Evolutionary conservation across 2,329 filamentous ascomycete species (phyloP), one percentile per base, ranked within the genome.

Genomic region (Chaetomiaceae sp.): DNA sequence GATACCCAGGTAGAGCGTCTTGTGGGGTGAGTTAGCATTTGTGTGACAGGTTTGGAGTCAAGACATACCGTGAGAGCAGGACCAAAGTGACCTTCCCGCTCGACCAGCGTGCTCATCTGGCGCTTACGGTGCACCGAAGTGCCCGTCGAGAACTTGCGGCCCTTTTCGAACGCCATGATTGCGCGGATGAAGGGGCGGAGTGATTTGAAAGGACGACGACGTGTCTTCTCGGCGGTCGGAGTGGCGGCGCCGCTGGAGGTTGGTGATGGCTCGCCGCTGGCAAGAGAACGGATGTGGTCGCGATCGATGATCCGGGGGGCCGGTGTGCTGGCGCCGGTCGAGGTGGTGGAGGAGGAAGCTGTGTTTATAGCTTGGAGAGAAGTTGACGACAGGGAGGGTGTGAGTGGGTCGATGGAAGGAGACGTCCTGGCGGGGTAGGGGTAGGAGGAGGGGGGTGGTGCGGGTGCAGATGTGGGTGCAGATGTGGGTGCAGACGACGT

Each of bases 1-100:
- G 30, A 86, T 77, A 48, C 84, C 84, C 37, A 82, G 66, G 58
- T 78, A 87, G 42, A 86, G 72, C 5, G 76, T 75, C 78, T 82
- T 44, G 3, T 27, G 4, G 2, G n/a, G 8, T 13, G 6, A 31
- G 33, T 51, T 33, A 51, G 43, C 17, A 48, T 34, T n/a, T n/a
- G n/a, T n/a, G n/a, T n/a, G 12, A 12, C 10, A n/a, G 5, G 10
- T 13, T 12, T 12, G 2, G n/a, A 6, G 34, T 16, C 33, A 27
- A 3, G 25, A 53, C 69, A 48, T 66, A 77, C 75, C 35, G 72
- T 75, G 38, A 78, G 65, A 51, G 73, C 59, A 34, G 72, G 71
- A 35, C 72, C 73, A 58, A 73, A 72, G 27, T 66, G 62, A 34
- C 71, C 70, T 50, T 71, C 66, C 53, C 68, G 68, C 57, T 74